These are phyloP conservation scores for Salisapilia sapeloensis DNA, from an alignment of 352 stramenopile genomes.

Conservation along the genomic window DNA sequence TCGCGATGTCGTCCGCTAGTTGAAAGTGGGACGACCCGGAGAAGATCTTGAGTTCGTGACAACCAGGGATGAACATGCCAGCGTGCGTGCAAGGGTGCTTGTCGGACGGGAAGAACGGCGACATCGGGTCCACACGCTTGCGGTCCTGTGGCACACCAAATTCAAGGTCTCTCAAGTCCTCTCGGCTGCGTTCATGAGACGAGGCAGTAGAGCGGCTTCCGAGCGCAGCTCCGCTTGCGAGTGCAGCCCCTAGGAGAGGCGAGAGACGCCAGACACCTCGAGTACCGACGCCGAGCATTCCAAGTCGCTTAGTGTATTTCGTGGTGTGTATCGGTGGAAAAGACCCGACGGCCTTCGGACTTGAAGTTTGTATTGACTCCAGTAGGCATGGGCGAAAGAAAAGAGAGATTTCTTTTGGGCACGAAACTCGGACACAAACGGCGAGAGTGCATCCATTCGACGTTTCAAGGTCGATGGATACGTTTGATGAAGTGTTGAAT, in stretches of 20 bases:
- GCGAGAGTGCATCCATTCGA: no score
- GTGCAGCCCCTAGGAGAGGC: not conserved
- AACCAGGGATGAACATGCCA: constrained; percentile 84
- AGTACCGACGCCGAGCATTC: no score
- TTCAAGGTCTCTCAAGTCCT: constrained; percentile 69
- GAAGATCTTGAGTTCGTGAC: constrained; percentile 88
- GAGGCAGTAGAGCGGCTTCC: constrained; percentile 2
- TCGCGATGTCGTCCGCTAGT: constrained; percentile 81
- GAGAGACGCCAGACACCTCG: not conserved
- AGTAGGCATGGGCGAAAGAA: no score
- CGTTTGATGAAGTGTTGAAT: no score
- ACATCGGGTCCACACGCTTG: constrained; percentile 81
- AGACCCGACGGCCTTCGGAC: no score
- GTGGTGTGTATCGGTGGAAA: no score
- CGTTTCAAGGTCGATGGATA: no score
- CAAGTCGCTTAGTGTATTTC: no score
- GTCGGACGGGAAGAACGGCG: constrained; percentile 79
- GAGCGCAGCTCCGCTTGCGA: constrained; percentile 5
- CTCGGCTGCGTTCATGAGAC: no score
- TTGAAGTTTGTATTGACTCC: no score
- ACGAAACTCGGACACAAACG: no score
- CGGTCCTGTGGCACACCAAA: constrained; percentile 74
- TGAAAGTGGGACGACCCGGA: constrained; percentile 83
- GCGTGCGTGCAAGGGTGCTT: constrained; percentile 83
- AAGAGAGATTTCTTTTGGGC: no score